These are phyloP conservation scores for Suhomyces atakaporum DNA, from an alignment of 1,139 yeast genomes.

Conservation along the genomic window DNA sequence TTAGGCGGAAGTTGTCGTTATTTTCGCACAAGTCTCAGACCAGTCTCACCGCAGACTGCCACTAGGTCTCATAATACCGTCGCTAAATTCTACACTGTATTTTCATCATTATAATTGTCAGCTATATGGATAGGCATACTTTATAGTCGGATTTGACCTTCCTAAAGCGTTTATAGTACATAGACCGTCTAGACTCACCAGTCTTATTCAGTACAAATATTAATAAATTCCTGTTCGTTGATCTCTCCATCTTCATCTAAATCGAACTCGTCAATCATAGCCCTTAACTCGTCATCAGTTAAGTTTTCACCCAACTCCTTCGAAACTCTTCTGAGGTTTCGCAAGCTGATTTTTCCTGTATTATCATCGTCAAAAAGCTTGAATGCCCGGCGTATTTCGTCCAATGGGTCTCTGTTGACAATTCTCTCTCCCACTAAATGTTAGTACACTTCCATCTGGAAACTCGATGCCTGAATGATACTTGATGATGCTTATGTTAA, in stretches of 20 bases:
- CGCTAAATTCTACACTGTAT: no score
- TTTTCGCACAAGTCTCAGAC: no score
- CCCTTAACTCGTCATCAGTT: conserved; percentile 88
- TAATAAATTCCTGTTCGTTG: conserved; percentile 88
- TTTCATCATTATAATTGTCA: no score
- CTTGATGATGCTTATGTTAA: no score
- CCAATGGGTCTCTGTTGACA: conserved; percentile 84
- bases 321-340: conserved; percentile 86
- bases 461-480: no score
- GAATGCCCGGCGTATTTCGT: conserved; percentile 90
- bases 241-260: conserved; percentile 96
- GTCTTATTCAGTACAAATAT: conserved; percentile 79
- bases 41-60: no score
- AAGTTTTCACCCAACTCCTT: conserved; percentile 91
- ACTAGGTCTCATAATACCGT: no score
- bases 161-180: no score
- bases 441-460: conserved; percentile 34
- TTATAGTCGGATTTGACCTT: no score
- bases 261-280: conserved; percentile 98
- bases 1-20: no score
- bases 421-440: conserved; percentile 70
- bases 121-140: no score
- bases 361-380: conserved; percentile 84
- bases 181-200: no score
- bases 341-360: conserved; percentile 81